phyloP scores from a whole-genome alignment of 2,329 filamentous ascomycete species.

The Tolypocladium guangdongense region DNA sequence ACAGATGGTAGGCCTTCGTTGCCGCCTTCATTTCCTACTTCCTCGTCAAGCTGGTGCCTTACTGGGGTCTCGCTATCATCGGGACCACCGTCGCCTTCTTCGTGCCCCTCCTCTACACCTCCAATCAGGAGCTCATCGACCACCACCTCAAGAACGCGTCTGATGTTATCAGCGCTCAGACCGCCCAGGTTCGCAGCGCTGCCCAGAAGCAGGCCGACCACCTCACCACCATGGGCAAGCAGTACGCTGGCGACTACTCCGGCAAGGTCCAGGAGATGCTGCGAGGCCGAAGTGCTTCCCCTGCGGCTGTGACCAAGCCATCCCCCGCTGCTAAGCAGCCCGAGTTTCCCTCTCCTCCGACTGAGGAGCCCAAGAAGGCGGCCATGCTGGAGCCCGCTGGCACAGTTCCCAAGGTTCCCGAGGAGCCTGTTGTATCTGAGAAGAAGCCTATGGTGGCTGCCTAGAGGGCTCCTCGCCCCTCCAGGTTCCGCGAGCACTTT shows the following conservation, averaged over 20 bases:
- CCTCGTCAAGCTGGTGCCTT: slow-evolving; percentile 57
- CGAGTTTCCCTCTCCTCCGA: slow-evolving; percentile 26
- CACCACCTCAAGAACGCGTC: slow-evolving; percentile 46
- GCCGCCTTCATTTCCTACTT: slow-evolving; percentile 55
- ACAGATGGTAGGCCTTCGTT: slow-evolving; percentile 38
- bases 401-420: slow-evolving; percentile 14
- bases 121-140: slow-evolving; percentile 61
- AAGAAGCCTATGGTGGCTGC: slow-evolving; percentile 18
- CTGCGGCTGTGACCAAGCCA: slow-evolving; percentile 25
- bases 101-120: slow-evolving; percentile 51
- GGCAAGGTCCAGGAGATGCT: slow-evolving; percentile 56
- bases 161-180: slow-evolving; percentile 50
- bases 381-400: slow-evolving; percentile 9
- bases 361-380: slow-evolving; percentile 21
- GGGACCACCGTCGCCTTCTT: slow-evolving; percentile 49
- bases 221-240: slow-evolving; percentile 53
- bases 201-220: slow-evolving; percentile 54
- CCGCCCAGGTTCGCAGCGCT: slow-evolving; percentile 48
- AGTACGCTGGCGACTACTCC: slow-evolving; percentile 58
- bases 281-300: slow-evolving; percentile 34
- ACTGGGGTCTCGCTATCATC: slow-evolving; percentile 57
- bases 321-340: slow-evolving; percentile 14
- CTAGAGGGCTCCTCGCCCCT: slow-evolving; percentile 14
- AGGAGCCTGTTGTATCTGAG: slow-evolving; percentile 14
- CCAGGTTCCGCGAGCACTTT: slow-evolving; percentile 15